Evolutionary conservation across 2,329 filamentous ascomycete species (phyloP), one percentile per base, ranked within the genome.

Genomic region (Fusarium papillatum): DNA sequence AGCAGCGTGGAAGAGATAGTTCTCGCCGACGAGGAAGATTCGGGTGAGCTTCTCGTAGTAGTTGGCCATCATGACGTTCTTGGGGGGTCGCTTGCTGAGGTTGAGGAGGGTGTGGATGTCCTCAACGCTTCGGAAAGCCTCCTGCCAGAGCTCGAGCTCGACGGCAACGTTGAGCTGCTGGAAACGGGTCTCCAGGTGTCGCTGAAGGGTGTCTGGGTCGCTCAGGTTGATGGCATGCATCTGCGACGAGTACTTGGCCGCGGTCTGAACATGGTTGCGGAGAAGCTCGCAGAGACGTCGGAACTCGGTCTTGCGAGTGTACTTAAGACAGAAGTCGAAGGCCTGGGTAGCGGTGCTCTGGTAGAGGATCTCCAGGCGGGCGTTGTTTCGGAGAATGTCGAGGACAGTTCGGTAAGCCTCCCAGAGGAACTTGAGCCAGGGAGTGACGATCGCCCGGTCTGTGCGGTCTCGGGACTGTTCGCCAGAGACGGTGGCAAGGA

Each of bases 61-160:
- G 89, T 98, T 99, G 87, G 97, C 97, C 97, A 99, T 99, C 97
- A 99, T 98, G 83, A 98, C 90, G 84, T 98, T 98, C 93, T 98
- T 98, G 66, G 97, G 94, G 46, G 96, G 96, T 68, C 97, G 95
- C 91, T 98, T 98, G 93, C 96, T 98, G 80, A 98, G 91, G 88
- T 94, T 98, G 79, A 99, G 92, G 67, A 99, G 92, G 64, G 96
- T 98, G 88, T 99, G 97, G 79, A 98, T 98, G 84, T 99, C 97
- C 87, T 99, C 97, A 62, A 99, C 96, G 82, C 95, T 98, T 85
- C 97, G 95, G 94, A 99, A 99, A 76, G 97, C 97, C 88, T 99
- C 97, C 87, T 99, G 97, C 97, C 97, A 99, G 55, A 99, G 88
- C 87, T 99, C 97, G 69, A 99, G 90, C 87, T 99, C 97, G 71